These are phyloP conservation scores for Colletotrichum siamense DNA, from an alignment of 2,329 filamentous ascomycete genomes.

Conservation along the genomic window DNA sequence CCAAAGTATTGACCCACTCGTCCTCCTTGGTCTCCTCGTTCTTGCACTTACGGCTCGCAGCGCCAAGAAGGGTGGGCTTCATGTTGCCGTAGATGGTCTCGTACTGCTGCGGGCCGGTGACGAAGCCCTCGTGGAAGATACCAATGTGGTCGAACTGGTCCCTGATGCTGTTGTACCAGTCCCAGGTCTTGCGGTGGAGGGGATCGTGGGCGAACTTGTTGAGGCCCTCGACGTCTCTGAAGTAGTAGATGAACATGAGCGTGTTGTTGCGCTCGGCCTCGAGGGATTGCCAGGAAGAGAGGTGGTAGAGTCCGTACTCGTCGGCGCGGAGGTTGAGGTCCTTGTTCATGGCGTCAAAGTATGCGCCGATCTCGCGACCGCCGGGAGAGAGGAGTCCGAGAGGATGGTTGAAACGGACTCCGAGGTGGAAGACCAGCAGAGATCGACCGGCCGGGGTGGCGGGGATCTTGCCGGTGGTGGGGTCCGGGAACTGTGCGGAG, in stretches of 20 bases:
- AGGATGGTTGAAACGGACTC: constrained; percentile 52
- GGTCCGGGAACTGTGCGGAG: constrained; percentile 37
- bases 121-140: constrained; percentile 62
- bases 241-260: constrained; percentile 52
- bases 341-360: constrained; percentile 43
- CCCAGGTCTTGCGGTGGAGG: constrained; percentile 54
- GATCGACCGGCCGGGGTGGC: constrained; percentile 28
- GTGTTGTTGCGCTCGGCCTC: constrained; percentile 45
- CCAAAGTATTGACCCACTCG: constrained; percentile 38
- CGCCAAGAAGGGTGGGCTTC: constrained; percentile 40
- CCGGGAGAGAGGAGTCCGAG: constrained; percentile 54
- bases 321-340: constrained; percentile 40
- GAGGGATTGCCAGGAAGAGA: constrained; percentile 44
- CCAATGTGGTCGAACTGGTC: constrained; percentile 44
- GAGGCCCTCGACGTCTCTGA: constrained; percentile 51
- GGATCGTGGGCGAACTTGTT: constrained; percentile 57
- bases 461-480: constrained; percentile 29
- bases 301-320: constrained; percentile 52
- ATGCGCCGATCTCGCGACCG: constrained; percentile 39
- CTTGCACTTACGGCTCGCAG: constrained; percentile 25
- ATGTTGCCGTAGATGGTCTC: constrained; percentile 58
- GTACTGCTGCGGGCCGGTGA: constrained; percentile 47
- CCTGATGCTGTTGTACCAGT: constrained; percentile 47
- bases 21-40: constrained; percentile 27
- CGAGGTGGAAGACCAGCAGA: constrained; percentile 51